Base-by-base conservation (phyloP, 306 rosid species). In the Sicyos edulis region DNA sequence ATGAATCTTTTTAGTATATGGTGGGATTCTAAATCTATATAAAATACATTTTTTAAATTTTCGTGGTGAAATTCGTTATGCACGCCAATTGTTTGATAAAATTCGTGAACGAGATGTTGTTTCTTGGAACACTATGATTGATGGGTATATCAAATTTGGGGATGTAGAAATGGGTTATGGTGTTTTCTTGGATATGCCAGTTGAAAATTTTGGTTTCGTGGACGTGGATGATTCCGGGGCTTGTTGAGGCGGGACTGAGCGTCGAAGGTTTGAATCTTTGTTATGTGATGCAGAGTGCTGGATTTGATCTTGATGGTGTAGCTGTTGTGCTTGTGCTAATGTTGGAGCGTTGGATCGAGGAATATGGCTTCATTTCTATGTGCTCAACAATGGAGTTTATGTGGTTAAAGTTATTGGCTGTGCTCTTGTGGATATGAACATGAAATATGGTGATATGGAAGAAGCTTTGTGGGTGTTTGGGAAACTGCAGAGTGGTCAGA, bases 121-220 rank as follows among this genome's bases (percentile, higher is more conserved):
- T 74, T 80, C 91, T 61, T 86, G 85, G 95, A 86, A 83, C 74
- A 75, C 79, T 14, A 82, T 86, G 83, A 80, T 86, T 65, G 82
- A 86, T 80, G 90, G 90, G 64, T 83, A 78, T 57, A 67, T 78
- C 64, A 86, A 82, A 76, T 16, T 29, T 52, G 90, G 90, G 45
- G 60, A 78, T 34, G 10, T 78, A 22, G 82, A 67, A 57, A 78
- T 16, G 74, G 88, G 85, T 4, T 32, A 45, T 71, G 65, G 80
- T 57, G 57, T 83, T 71, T 86, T 86, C 61, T 67, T 73, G 70
- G 78, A 79, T 14, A 82, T 86, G 86, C 88, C 86, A n/a, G 10
- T 70, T 12, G 58, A 86, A 81, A 73, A 86, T 74, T 78, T 80
- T 83, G 34, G 80, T 86, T 66, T 81, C 88, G 45, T 81, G 90